Conservation (phyloP, 1,139 yeast genomes). For the Chernovozyma aurita region DNA sequence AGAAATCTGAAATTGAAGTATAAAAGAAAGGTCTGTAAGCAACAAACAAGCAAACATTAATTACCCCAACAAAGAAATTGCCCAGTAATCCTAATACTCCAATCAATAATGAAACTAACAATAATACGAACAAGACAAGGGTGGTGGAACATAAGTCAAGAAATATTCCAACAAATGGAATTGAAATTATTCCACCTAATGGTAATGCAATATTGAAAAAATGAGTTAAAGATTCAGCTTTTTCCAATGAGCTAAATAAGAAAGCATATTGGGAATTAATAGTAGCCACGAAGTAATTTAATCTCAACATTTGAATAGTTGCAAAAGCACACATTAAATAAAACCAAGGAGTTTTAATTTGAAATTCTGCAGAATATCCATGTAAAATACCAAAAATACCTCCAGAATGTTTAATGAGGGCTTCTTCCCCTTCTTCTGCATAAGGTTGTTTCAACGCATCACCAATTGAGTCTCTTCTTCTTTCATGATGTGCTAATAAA, state of each 20-base stretch:
- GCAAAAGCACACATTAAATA: constrained; percentile 35
- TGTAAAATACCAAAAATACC: constrained; percentile 43
- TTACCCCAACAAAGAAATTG: constrained; percentile 23
- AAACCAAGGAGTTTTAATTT: constrained; percentile 42
- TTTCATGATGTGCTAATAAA: constrained; percentile 11
- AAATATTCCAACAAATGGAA: constrained; percentile 40
- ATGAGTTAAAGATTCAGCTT: constrained; percentile 29
- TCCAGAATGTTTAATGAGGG: constrained; percentile 30
- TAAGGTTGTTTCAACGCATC: constrained; percentile 45
- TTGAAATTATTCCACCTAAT: constrained; percentile 39
- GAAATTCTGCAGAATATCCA: constrained; percentile 38
- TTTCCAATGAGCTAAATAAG: constrained; percentile 24
- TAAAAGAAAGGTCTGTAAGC: constrained; percentile 60
- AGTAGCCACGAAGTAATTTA: constrained; percentile 46
- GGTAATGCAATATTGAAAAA: constrained; percentile 45
- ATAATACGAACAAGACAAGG: constrained; percentile 25
- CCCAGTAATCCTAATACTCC: constrained; percentile 37
- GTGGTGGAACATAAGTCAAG: constrained; percentile 37
- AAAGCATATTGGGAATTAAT: constrained; percentile 42
- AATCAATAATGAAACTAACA: constrained; percentile 28
- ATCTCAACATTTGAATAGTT: constrained; percentile 40
- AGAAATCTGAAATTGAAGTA: constrained; percentile 85
- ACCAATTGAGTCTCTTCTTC: constrained; percentile 41
- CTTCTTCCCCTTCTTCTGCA: constrained; percentile 36
- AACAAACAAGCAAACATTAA: constrained; percentile 36